phyloP scores from a whole-genome alignment of 2,329 filamentous ascomycete genomes.

The Colletotrichum sp. region DNA sequence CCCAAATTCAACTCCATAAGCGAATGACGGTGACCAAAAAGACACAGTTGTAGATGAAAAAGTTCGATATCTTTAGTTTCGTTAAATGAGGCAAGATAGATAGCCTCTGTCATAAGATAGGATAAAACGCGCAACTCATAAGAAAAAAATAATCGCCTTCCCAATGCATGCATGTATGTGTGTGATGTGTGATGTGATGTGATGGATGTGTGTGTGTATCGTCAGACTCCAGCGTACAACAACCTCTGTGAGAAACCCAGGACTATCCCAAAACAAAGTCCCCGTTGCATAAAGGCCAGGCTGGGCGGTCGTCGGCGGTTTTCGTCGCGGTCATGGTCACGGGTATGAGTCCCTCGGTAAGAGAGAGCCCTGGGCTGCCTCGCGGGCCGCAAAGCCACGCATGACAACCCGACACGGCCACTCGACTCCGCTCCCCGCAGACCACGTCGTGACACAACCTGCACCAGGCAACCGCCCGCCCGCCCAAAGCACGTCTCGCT shows the following conservation, averaged over 20 bases:
- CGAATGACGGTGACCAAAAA: background rate
- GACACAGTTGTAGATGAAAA: background rate
- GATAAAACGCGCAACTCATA: background rate
- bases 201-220: conserved; percentile 22
- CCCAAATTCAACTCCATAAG: background rate
- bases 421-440: background rate
- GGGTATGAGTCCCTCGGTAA: background rate
- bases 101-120: background rate
- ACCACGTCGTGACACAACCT: background rate
- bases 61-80: background rate
- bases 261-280: conserved; percentile 13
- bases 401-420: background rate
- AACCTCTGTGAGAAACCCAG: conserved; percentile 16
- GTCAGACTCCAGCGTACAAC: conserved; percentile 22
- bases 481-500: conserved; percentile 17
- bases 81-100: background rate
- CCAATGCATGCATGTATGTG: conserved; percentile 23
- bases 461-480: background rate
- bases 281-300: background rate
- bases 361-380: background rate
- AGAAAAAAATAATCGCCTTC: conserved; percentile 3
- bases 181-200: conserved; percentile 17
- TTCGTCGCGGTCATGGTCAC: background rate
- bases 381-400: background rate
- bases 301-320: background rate